Base-by-base conservation (phyloP, 2,329 filamentous ascomycete species). In the Verticillium isaacii region DNA sequence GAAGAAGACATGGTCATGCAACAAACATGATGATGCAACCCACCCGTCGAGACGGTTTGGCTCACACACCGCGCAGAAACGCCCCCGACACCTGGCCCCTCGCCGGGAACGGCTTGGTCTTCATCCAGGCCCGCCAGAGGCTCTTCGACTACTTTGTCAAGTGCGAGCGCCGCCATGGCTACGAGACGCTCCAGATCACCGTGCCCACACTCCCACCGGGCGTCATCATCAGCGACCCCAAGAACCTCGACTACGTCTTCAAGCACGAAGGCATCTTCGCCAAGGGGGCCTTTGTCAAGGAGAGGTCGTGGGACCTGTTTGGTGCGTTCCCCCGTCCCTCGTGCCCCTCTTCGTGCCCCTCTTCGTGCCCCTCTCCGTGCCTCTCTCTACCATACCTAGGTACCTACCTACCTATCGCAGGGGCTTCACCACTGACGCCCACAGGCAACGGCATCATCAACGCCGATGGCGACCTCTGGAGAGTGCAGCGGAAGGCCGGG, bases 361-460 rank as follows among this genome's bases (percentile, higher is more conserved):
- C 25, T 4, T 29, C 2, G 25, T n/a, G 25, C 25, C 25, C 25
- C 25, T 25, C 25, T 1, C 4, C 25, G 25, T 25, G 25, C 25
- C 25, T 25, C 25, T 25, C 25, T 25, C 25, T 25, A 3, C 4
- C 25, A 25, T 25, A 25, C 25, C 25, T 25, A 25, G 25, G 25
- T 5, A 25, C 25, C 25, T 25, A 25, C 25, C 25, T 25, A 25
- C 25, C 25, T 5, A 25, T 29, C 29, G 29, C 29, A 29, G 29
- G 29, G 29, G 4, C 2, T 29, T 29, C 29, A 6, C 29, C 29
- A 1, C 29, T 29, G 29, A 29, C 29, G 29, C 29, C 1, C 14
- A 9, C 56, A 82, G 80, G 85, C 1, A 79, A 86, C 65, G 87
- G 87, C 32, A 89, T 89, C 66, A 88, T 89, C 72, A 89, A 89